These are phyloP conservation scores for Elymus sibiricus DNA, from an alignment of 176 grass and related monocot genomes.

Conservation along the genomic window DNA sequence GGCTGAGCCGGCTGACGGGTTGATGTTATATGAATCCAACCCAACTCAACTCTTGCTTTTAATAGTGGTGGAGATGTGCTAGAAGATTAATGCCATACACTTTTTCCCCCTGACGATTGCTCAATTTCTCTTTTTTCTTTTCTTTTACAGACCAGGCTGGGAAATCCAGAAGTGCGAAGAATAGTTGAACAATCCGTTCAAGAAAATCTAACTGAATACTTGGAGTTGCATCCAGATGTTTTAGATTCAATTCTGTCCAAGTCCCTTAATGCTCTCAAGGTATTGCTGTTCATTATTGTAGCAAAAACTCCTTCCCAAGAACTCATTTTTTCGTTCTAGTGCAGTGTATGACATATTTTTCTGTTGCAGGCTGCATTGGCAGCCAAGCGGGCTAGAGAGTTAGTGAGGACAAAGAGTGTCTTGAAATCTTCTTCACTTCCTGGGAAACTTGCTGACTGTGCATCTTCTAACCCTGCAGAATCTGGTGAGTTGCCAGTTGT, in stretches of 20 bases:
- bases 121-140: slow-evolving; percentile 25
- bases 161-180: slow-evolving; percentile 95
- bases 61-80: background rate
- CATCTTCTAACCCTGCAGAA: slow-evolving; percentile 82
- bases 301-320: slow-evolving; percentile 3
- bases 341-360: background rate
- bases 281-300: slow-evolving; percentile 28
- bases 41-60: background rate
- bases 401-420: slow-evolving; percentile 90
- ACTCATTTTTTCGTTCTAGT: slow-evolving; percentile 5
- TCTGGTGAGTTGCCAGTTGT: slow-evolving; percentile 49
- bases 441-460: slow-evolving; percentile 94
- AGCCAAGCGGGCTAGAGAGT: slow-evolving; percentile 88
- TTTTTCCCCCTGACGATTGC: background rate
- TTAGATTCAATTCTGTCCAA: slow-evolving; percentile 83
- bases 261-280: slow-evolving; percentile 96
- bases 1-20: too few relatives aligned
- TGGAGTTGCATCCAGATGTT: slow-evolving; percentile 87
- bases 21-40: background rate
- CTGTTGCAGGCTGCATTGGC: slow-evolving; percentile 84
- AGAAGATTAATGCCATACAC: slow-evolving; percentile 8
- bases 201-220: slow-evolving; percentile 86
- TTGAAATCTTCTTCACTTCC: slow-evolving; percentile 95
- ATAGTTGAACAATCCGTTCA: slow-evolving; percentile 92
- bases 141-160: slow-evolving; percentile 74